Evolutionary conservation across 2,329 filamentous ascomycete genomes (phyloP), one percentile per base, ranked within the genome.

Genomic region (Pseudogymnoascus sp.): DNA sequence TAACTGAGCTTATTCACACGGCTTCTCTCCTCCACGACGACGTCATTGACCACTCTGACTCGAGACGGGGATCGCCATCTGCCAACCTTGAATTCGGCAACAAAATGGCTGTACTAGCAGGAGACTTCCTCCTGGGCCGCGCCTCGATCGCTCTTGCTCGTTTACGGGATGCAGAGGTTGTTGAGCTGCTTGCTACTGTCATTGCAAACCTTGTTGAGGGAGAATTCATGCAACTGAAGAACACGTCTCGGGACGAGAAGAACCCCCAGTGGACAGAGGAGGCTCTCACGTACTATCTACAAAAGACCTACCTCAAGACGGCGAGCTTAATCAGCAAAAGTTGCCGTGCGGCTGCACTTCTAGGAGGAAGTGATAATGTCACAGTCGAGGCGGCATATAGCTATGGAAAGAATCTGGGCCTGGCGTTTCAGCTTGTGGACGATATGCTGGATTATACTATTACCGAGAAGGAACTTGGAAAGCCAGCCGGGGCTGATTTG

Each of bases 191-290:
- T 31, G 92, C 95, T 3, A 97, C 93, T 0, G 95, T 97, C 45
- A 97, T 99, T 69, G 93, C 95, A 51, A 99, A 99, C 75, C 81
- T 99, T 26, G 93, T 99, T 18, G 95, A 99, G 78, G 95, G 95
- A 73, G 95, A 99, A 77, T 97, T 99, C 79, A 99, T 99, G 95
- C 95, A 99, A 80, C 81, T 99, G 70, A 96, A 96, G 79, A 99
- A 99, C 77, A 97, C 95, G 1, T 90, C 90, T 54, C 82, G 85
- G 68, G 93, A 97, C 74, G 93, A 97, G 80, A 82, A 84, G 68
- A 87, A 90, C 69, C 93, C 93, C 0, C 79, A 83, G 8, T 97
- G 90, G 84, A 95, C 89, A 1, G 91, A 97, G 72, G 90, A 96
- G 62, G 90, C 92, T 1, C 83, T 99, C 66, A 84, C 86, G 26